phyloP scores from a whole-genome alignment of 1,139 yeast species.

The Blastobotrys elegans region DNA sequence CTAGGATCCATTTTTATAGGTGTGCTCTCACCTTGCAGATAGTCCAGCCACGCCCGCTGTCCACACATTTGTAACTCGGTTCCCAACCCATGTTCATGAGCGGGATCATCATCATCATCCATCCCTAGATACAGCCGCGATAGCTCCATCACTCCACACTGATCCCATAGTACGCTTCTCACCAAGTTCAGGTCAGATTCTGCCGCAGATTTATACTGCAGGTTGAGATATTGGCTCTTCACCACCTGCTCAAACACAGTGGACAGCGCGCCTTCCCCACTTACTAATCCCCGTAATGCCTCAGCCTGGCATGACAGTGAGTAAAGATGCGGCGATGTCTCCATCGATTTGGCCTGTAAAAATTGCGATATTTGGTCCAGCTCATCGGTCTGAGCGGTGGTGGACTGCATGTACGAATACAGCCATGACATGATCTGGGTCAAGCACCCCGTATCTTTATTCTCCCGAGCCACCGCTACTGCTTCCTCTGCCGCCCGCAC shows the following conservation, averaged over 20 bases:
- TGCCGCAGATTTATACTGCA: conserved; percentile 34
- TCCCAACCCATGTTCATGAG: conserved; percentile 11
- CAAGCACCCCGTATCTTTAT: conserved; percentile 67
- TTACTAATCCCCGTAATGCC: conserved; percentile 47
- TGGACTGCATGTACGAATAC: conserved; percentile 53
- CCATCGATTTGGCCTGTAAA: conserved; percentile 54
- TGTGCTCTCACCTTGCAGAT: conserved; percentile 19
- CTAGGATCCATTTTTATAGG: conserved; percentile 17
- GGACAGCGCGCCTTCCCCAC: conserved; percentile 46
- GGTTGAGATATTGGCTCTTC: conserved; percentile 50
- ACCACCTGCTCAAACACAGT: conserved; percentile 49
- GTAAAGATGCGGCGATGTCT: conserved; percentile 46
- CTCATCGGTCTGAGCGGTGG: conserved; percentile 23
- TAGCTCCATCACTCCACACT: conserved; percentile 24
- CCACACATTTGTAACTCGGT: conserved; percentile 17
- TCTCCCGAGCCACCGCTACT: conserved; percentile 80
- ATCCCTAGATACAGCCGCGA: conserved; percentile 21
- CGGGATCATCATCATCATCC: neutral
- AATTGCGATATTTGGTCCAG: conserved; percentile 60
- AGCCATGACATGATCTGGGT: conserved; percentile 80
- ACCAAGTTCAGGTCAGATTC: conserved; percentile 26
- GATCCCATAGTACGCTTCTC: conserved; percentile 28
- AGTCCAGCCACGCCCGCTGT: conserved; percentile 18
- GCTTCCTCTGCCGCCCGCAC: conserved; percentile 82
- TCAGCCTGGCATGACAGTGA: conserved; percentile 59